These are phyloP conservation scores for Beauveria brongniartii DNA, from an alignment of 2,329 filamentous ascomycete genomes.

Conservation along the genomic window DNA sequence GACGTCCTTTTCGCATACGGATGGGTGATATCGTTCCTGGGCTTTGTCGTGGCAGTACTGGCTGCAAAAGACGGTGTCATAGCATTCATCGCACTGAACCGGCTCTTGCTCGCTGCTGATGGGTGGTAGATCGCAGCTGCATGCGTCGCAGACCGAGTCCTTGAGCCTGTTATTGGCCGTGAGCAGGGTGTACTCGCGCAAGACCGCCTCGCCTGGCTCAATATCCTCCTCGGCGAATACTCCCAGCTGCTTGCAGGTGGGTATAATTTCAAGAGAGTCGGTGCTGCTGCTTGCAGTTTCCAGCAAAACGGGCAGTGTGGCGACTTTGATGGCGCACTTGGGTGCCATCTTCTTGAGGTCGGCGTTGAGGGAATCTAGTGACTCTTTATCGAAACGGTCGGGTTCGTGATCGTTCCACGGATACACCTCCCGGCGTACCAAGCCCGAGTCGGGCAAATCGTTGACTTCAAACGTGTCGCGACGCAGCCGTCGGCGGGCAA, in stretches of 20 bases:
- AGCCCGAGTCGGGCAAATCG: constrained; percentile 59
- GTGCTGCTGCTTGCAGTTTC: constrained; percentile 43
- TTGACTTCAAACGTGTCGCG: constrained; percentile 38
- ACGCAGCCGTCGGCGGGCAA: constrained; percentile 42
- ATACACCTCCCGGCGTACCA: constrained; percentile 63
- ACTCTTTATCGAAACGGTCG: constrained; percentile 61
- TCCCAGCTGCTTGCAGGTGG: constrained; percentile 70
- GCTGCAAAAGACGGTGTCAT: constrained; percentile 60
- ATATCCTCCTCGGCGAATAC: constrained; percentile 84
- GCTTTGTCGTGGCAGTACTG: constrained; percentile 51
- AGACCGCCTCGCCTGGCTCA: constrained; percentile 62
- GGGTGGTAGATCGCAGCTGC: constrained; percentile 63
- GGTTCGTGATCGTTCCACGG: constrained; percentile 62
- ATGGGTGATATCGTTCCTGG: constrained; percentile 52
- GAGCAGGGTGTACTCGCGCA: constrained; percentile 76
- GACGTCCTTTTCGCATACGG: constrained; percentile 58
- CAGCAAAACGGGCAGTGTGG: constrained; percentile 65
- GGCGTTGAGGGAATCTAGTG: constrained; percentile 63
- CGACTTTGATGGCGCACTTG: constrained; percentile 71
- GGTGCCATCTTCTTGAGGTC: constrained; percentile 63
- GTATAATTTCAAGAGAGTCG: constrained; percentile 40
- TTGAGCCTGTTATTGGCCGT: constrained; percentile 85
- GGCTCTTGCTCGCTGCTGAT: constrained; percentile 39
- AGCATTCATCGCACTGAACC: constrained; percentile 53
- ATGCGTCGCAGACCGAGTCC: constrained; percentile 83